phyloP scores from a whole-genome alignment of 331 rosid species.

The Telfairia occidentalis region DNA sequence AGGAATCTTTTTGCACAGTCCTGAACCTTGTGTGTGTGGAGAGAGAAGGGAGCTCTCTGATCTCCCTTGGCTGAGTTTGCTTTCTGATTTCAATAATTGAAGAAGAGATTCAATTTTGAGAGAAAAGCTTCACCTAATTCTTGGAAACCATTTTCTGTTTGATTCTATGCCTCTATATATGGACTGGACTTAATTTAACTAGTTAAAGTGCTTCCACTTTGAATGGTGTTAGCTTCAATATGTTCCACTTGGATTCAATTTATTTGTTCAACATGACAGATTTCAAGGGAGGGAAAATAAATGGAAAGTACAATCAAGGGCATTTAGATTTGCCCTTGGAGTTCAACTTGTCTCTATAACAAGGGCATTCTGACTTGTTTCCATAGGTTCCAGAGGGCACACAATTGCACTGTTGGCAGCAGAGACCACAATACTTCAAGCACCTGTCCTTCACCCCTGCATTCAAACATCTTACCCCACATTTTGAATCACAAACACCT shows the following conservation, averaged over 20 bases:
- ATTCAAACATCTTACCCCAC: slow-evolving; percentile 49
- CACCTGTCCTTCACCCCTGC: slow-evolving; percentile 58
- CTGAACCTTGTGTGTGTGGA: too few relatives aligned
- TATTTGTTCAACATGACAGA: background rate
- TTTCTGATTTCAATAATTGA: too few relatives aligned
- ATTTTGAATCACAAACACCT: slow-evolving; percentile 55
- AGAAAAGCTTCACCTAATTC: background rate
- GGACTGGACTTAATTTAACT: background rate
- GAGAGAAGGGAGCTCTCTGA: too few relatives aligned
- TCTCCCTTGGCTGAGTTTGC: too few relatives aligned
- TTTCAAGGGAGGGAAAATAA: background rate
- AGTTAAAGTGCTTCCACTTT: background rate
- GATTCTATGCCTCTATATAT: background rate
- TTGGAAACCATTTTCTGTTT: background rate
- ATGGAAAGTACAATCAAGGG: slow-evolving; percentile 34
- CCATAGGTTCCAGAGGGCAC: slow-evolving; percentile 90
- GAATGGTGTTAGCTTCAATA: background rate
- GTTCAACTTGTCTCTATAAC: slow-evolving; percentile 71
- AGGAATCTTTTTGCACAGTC: too few relatives aligned
- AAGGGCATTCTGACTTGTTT: slow-evolving; percentile 80
- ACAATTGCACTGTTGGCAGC: slow-evolving; percentile 65
- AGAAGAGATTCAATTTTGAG: too few relatives aligned
- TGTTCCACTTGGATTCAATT: background rate
- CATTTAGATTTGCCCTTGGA: slow-evolving; percentile 66
- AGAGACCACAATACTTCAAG: slow-evolving; percentile 62